Conservation (phyloP, 2,329 filamentous ascomycete genomes). For the Aspergillus awamori region DNA sequence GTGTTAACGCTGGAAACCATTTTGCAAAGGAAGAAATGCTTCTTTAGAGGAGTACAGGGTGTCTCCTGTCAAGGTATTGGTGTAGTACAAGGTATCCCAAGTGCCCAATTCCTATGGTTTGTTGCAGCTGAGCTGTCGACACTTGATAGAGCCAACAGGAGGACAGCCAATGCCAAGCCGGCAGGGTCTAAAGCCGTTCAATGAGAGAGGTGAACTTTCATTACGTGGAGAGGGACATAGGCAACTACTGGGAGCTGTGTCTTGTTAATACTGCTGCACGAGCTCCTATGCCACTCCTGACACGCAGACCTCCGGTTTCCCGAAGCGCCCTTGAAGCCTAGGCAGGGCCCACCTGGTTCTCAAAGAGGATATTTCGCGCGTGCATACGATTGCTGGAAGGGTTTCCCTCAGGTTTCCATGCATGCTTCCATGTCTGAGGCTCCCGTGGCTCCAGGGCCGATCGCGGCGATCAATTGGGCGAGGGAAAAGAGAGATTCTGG, state of each 20-base stretch:
- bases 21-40: not conserved
- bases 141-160: not conserved
- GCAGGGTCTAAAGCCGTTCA: not conserved
- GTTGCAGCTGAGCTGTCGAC: not conserved
- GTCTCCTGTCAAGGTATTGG: not conserved
- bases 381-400: not conserved
- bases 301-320: not conserved
- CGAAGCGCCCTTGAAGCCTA: no score
- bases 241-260: not conserved
- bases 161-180: not conserved
- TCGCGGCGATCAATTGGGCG: constrained; percentile 1
- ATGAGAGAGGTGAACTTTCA: not conserved
- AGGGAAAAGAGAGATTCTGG: not conserved
- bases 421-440: not conserved
- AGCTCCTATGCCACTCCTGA: not conserved
- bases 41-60: not conserved
- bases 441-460: constrained; percentile 8
- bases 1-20: constrained; percentile 12
- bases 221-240: not conserved
- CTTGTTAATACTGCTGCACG: not conserved
- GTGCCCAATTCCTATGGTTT: not conserved
- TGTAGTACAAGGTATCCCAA: not conserved
- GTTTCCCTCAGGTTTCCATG: not conserved
- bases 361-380: not conserved
- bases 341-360: not conserved